Conservation (phyloP, 805 yeast genomes). For the Metschnikowia arizonensis region DNA sequence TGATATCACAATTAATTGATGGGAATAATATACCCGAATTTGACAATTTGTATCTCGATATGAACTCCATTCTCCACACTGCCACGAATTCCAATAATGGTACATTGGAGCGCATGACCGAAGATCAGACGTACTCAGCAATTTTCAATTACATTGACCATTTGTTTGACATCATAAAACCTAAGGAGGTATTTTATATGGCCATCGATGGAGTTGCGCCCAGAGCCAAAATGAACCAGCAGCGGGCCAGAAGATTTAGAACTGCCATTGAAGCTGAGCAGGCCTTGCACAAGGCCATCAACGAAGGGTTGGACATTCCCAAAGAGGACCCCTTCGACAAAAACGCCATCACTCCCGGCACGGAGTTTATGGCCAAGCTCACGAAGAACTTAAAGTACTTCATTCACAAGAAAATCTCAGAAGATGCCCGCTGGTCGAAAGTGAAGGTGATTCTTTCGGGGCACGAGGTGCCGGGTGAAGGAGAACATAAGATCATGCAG, state of each 20-base stretch:
- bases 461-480: constrained; percentile 97
- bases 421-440: constrained; percentile 82
- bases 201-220: constrained; percentile 99
- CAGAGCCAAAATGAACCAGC: constrained; percentile 97
- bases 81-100: constrained; percentile 81
- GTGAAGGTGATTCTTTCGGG: constrained; percentile 79
- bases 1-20: constrained; percentile 80
- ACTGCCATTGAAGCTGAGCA: constrained; percentile 91
- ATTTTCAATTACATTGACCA: constrained; percentile 94
- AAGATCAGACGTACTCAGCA: constrained; percentile 88
- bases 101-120: constrained; percentile 63
- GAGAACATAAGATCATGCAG: constrained; percentile 97
- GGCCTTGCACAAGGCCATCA: constrained; percentile 66
- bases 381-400: constrained; percentile 80
- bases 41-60: constrained; percentile 91
- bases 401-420: constrained; percentile 80
- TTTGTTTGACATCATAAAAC: constrained; percentile 80
- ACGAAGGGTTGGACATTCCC: constrained; percentile 70
- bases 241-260: constrained; percentile 91
- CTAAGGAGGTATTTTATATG: constrained; percentile 84
- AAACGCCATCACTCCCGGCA: constrained; percentile 93
- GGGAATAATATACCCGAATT: constrained; percentile 85
- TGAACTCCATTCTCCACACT: constrained; percentile 93
- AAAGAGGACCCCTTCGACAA: constrained; percentile 86
- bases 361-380: constrained; percentile 90